Conservation (phyloP, 2,329 filamentous ascomycete species). For the Trichoderma citrinoviride region DNA sequence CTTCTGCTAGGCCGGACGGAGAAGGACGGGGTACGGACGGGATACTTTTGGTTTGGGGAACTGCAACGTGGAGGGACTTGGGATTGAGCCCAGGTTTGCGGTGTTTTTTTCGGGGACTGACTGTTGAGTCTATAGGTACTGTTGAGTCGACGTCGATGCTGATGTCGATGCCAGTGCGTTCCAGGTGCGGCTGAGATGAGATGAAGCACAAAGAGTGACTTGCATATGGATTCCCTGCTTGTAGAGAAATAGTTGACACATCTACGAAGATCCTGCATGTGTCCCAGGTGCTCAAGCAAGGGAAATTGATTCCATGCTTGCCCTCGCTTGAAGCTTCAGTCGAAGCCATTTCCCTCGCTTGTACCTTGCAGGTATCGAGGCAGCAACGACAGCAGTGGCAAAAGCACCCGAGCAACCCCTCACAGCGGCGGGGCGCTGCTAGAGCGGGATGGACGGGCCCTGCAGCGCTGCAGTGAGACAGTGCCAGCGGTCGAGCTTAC, state of each 20-base stretch:
- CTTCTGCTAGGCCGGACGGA: constrained; percentile 19
- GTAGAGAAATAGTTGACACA: too few species aligned
- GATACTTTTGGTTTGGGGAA: background rate
- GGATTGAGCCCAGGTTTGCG: background rate
- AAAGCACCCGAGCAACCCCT: constrained; percentile 8
- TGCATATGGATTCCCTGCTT: too few species aligned
- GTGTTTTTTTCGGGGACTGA: background rate
- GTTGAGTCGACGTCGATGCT: too few species aligned
- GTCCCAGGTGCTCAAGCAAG: too few species aligned
- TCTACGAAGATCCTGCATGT: too few species aligned
- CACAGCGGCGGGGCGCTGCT: constrained; percentile 11
- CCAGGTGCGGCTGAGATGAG: too few species aligned
- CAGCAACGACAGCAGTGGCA: background rate
- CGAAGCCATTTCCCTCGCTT: too few species aligned
- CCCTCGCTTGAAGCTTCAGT: too few species aligned
- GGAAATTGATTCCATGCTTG: too few species aligned
- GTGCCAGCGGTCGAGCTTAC: background rate
- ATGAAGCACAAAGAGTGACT: too few species aligned
- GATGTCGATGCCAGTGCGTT: background rate
- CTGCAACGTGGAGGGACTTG: background rate
- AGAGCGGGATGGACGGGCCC: constrained; percentile 1
- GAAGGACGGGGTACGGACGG: constrained; percentile 17
- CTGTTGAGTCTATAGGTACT: too few species aligned
- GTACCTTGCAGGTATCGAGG: constrained; percentile 11
- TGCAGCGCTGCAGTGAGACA: constrained; percentile 6